phyloP scores from a whole-genome alignment of 2,329 filamentous ascomycete genomes.

The Lecanicillium sp. region DNA sequence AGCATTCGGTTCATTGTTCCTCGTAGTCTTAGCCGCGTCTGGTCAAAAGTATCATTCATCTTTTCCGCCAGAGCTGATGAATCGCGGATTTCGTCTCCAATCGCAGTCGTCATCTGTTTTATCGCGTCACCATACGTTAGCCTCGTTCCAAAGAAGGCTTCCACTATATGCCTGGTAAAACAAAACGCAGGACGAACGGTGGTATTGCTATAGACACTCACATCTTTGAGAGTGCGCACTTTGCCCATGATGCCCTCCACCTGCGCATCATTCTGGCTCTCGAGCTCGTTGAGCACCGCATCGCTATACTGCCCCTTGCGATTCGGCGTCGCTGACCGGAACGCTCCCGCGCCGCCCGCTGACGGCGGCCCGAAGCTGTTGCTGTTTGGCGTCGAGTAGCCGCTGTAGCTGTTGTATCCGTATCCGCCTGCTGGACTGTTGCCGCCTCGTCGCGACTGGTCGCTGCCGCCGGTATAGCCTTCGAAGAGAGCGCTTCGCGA shows the following conservation, averaged over 20 bases:
- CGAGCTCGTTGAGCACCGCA: slow-evolving; percentile 83
- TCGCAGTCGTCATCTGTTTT: slow-evolving; percentile 73
- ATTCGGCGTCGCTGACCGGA: slow-evolving; percentile 64
- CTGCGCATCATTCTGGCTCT: slow-evolving; percentile 89
- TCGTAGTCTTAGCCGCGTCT: slow-evolving; percentile 67
- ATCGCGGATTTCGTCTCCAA: slow-evolving; percentile 91
- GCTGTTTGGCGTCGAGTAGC: slow-evolving; percentile 4
- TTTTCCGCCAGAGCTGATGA: slow-evolving; percentile 82
- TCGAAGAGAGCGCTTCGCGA: slow-evolving; percentile 67
- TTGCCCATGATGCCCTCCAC: slow-evolving; percentile 87
- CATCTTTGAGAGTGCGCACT: slow-evolving; percentile 81
- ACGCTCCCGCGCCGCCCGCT: slow-evolving; percentile 27
- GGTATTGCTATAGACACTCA: slow-evolving; percentile 37
- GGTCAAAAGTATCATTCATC: slow-evolving; percentile 93
- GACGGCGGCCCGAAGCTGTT: slow-evolving; percentile 3
- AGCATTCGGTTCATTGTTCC: slow-evolving; percentile 98
- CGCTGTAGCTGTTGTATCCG: slow-evolving; percentile 10
- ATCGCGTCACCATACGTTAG: not conserved
- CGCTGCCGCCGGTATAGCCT: slow-evolving; percentile 54
- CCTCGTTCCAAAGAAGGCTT: not conserved
- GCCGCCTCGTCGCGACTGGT: slow-evolving; percentile 31
- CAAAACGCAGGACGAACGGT: not conserved
- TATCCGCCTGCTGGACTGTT: slow-evolving; percentile 33
- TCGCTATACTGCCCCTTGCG: slow-evolving; percentile 83
- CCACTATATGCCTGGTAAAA: not conserved